Base-by-base conservation (phyloP, 2,329 filamentous ascomycete species). In the Fusarium fujikuroi region DNA sequence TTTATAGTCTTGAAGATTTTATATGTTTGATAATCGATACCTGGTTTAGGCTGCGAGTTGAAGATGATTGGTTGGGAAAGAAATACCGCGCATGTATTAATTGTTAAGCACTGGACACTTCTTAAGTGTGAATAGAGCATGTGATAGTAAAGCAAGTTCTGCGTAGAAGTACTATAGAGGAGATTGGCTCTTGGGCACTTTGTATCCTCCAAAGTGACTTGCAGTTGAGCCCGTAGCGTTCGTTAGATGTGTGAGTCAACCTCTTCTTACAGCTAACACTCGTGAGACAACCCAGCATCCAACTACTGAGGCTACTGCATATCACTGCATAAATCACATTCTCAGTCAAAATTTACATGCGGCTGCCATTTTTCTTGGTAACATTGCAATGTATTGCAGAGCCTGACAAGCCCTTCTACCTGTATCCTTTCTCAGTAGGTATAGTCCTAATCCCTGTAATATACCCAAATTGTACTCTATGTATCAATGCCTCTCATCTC, bases 41-140 rank as follows among this genome's bases (percentile, higher is more conserved):
- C 63, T 69, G 43, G 57, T 72, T 69, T 58, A 72, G 69, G 68
- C 61, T 72, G 23, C 66, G 65, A 65, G 59, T 30, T 63, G 43
- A 69, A 66, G 43, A 30, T 72, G 62, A 69, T 69, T 72, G 66
- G 65, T 54, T 39, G 50, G 36, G 42, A 44, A 40, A 58, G 50
- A 69, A 69, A 64, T 63, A 44, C 58, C 58, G 60, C 58, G 30
- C 11, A 25, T 57, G 42, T 32, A 23, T 50, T 34, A 49, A 39
- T 42, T 52, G 44, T 34, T 50, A 69, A 28, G 50, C 36, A 28
- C 23, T n/a, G 15, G 14, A 34, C 32, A 39, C 16, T 23, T 14
- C 11, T 8, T 18, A 19, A 25, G 16, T 9, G 23, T 23, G 18
- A 21, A 14, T 16, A 18, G 19, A 15, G 23, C 25, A 30, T 54